Conservation (phyloP, 2,329 filamentous ascomycete species). For the Ascochyta fabae region DNA sequence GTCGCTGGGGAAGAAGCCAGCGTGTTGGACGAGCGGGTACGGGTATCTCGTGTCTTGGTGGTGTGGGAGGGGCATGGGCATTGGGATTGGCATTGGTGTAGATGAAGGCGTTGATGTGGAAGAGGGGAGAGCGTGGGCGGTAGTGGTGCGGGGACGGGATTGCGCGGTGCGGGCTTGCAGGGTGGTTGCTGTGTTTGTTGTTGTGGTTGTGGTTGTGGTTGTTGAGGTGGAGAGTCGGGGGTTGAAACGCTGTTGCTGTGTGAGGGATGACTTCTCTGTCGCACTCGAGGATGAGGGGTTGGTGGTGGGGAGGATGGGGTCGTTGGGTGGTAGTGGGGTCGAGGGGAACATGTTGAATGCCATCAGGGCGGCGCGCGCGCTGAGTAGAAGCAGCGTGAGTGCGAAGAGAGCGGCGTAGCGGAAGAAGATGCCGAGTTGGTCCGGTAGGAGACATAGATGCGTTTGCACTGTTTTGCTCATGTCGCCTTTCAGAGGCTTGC, state of each 20-base stretch:
- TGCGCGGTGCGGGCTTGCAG: constrained; percentile 39
- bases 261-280: neutral
- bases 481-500: constrained; percentile 49
- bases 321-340: neutral
- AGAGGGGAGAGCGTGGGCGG: too few relatives aligned
- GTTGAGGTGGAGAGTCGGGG: neutral
- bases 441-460: constrained; percentile 87
- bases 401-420: constrained; percentile 72
- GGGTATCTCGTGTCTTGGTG: constrained; percentile 26
- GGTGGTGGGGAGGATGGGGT: constrained; percentile 39
- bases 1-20: constrained; percentile 47
- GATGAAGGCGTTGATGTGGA: too few relatives aligned
- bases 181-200: constrained; percentile 23
- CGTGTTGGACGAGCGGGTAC: constrained; percentile 51
- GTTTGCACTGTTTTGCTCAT: constrained; percentile 73
- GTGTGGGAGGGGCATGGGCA: constrained; percentile 24
- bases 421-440: constrained; percentile 84
- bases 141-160: constrained; percentile 21
- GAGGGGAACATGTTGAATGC: constrained; percentile 27
- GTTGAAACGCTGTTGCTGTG: neutral
- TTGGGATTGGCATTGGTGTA: neutral
- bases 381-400: constrained; percentile 58
- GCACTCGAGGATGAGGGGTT: constrained; percentile 3
- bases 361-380: constrained; percentile 53
- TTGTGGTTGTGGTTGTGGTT: constrained; percentile 21